Evolutionary conservation across 148 eudicot genomes (phyloP), one percentile per base, ranked within the genome.

Genomic region (Tetragonia tetragonoides): DNA sequence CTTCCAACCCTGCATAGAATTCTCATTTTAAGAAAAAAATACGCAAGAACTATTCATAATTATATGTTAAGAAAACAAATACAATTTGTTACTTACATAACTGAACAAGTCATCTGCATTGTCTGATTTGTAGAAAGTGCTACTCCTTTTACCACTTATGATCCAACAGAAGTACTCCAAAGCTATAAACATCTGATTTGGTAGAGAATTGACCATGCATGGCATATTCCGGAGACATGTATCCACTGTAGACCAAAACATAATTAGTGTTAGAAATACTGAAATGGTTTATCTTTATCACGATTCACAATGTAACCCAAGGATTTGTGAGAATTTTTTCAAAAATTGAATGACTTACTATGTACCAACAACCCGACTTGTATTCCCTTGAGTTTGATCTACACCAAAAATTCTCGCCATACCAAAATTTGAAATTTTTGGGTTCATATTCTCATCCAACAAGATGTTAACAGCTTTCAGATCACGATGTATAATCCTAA

Each of bases 171-270:
- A 85, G 23, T 3, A 85, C 79, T n/a, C 90, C 90, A 14, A 83
- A 87, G 18, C 85, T 87, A 23, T 85, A 87, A 8, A 87, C 86
- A 70, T 87, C 88, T 3, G 86, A 85, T 51, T 85, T 87, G 18
- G 78, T 24, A 0, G 90, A 87, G 57, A 83, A 83, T 23, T 77
- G 73, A 4, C 88, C 88, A 1, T 79, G 71, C 42, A 77, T 41
- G 46, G 67, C 47, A 47, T 87, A 87, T 70, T 87, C 90, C 0
- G 88, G 90, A 20, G 90, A 44, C 86, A 85, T 87, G 59, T 87
- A 87, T 5, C 87, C 89, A 46, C 87, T 87, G 46, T 34, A 79
- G 73, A 17, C 77, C 3, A 28, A 0, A 21, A 28, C n/a, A n/a
- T n/a, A n/a, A n/a, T 28, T 28, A 1, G 34, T 28, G 34, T 28